Percentiles rank a stretch among this genome's conserved stretches.
Evolutionary conservation across 441 rosid genomes (phyloP).

Genomic region (Gossypium schwendimanii): DNA sequence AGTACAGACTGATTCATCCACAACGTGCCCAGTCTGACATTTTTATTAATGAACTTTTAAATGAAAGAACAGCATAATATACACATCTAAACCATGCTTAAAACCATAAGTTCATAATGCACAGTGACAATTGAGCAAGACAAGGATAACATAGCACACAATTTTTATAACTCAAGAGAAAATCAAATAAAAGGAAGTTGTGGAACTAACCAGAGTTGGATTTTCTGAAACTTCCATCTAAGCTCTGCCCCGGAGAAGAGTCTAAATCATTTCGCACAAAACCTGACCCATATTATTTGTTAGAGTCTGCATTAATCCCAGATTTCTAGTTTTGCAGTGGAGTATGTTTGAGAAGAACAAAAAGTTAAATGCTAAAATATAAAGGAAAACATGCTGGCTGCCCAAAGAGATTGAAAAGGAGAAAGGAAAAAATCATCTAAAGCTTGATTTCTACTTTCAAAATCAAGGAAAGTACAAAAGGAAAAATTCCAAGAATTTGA

Average conservation of each 20-base stretch:
- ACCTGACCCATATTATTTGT: conserved; percentile 25
- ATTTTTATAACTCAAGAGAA: background rate
- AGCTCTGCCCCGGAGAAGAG: conserved; percentile 37
- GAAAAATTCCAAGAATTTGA: background rate
- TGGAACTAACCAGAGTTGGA: conserved; percentile 47
- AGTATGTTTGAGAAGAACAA: conserved; percentile 1
- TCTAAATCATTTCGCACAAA: conserved; percentile 32
- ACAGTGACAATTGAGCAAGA: conserved; percentile 1
- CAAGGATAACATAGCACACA: background rate
- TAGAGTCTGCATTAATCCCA: conserved; percentile 4
- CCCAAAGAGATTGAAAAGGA: background rate
- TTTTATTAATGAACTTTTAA: background rate
- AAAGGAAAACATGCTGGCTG: background rate
- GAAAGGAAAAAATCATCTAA: background rate
- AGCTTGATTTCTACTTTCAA: background rate
- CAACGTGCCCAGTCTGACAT: background rate
- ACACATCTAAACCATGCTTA: background rate
- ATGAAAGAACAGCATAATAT: background rate
- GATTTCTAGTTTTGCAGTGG: background rate
- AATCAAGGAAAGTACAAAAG: background rate
- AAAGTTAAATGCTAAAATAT: background rate
- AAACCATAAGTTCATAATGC: background rate
- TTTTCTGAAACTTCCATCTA: conserved; percentile 51
- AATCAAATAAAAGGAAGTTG: conserved; percentile 1
- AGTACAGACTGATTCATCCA: background rate